Conservation (phyloP, 225 moss, liverwort and hornwort species). For the Polytrichum commune region DNA sequence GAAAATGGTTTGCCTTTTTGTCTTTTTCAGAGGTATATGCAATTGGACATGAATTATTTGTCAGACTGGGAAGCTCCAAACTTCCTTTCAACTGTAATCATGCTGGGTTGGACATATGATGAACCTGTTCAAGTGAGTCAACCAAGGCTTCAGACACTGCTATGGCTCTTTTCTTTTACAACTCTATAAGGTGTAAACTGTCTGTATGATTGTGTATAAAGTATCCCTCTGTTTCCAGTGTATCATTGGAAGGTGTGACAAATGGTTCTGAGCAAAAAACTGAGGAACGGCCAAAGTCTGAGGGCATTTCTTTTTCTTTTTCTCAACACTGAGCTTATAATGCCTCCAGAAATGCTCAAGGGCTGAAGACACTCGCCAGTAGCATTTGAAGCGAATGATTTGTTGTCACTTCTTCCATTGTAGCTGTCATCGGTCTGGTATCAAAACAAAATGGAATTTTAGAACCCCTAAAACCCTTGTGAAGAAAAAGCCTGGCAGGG, state of each 20-base stretch:
- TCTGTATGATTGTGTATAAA: slow-evolving; percentile 26
- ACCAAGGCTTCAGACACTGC: slow-evolving; percentile 26
- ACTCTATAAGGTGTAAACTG: slow-evolving; percentile 35
- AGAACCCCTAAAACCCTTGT: background rate
- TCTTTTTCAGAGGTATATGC: slow-evolving; percentile 12
- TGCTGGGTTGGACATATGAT: slow-evolving; percentile 16
- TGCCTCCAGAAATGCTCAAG: slow-evolving; percentile 21
- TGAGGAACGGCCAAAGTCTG: slow-evolving; percentile 7
- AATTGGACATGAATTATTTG: slow-evolving; percentile 4
- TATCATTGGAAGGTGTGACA: slow-evolving; percentile 19
- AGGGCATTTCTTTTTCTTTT: slow-evolving; percentile 1
- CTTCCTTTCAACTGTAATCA: slow-evolving; percentile 27
- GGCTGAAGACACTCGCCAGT: slow-evolving; percentile 47
- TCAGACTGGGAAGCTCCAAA: slow-evolving; percentile 12
- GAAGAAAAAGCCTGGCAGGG: background rate
- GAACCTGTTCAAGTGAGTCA: slow-evolving; percentile 23
- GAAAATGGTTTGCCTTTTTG: background rate
- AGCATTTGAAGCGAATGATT: slow-evolving; percentile 62
- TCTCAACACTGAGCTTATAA: slow-evolving; percentile 13
- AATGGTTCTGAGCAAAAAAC: slow-evolving; percentile 26
- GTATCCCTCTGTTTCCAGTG: slow-evolving; percentile 8
- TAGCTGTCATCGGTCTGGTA: slow-evolving; percentile 54
- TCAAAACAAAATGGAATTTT: slow-evolving; percentile 2
- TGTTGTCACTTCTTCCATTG: slow-evolving; percentile 56
- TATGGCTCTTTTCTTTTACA: slow-evolving; percentile 38